Conservation (phyloP, 2,329 filamentous ascomycete genomes). For the Aspergillus clavatus region DNA sequence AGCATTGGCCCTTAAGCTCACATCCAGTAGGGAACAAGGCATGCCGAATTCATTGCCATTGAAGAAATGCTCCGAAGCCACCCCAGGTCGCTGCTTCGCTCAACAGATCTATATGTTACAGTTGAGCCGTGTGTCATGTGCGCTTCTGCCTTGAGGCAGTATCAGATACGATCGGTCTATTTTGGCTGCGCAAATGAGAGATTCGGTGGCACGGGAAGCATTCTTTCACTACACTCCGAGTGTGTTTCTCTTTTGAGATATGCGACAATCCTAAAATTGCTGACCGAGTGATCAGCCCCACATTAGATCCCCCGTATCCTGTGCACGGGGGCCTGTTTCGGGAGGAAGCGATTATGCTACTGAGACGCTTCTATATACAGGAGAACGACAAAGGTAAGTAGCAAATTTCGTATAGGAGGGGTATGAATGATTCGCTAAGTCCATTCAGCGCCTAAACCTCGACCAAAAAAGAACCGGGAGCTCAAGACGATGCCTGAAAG, state of each 20-base stretch:
- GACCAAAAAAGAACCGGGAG: conserved; percentile 60
- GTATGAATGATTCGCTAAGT: conserved; percentile 9
- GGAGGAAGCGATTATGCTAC: conserved; percentile 86
- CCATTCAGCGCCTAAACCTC: conserved; percentile 55
- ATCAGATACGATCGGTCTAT: conserved; percentile 82
- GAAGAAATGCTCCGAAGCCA: conserved; percentile 60
- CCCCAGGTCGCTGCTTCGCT: conserved; percentile 62
- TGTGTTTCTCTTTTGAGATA: conserved; percentile 30
- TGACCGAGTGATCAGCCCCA: conserved; percentile 49
- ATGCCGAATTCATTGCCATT: conserved; percentile 92
- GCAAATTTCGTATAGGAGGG: background rate
- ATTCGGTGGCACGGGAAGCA: conserved; percentile 92
- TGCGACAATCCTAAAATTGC: conserved; percentile 4
- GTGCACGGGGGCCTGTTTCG: conserved; percentile 83
- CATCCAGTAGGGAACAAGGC: conserved; percentile 75
- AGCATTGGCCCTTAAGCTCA: conserved; percentile 4
- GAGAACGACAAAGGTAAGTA: conserved; percentile 82
- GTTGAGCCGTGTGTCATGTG: conserved; percentile 99
- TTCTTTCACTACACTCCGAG: conserved; percentile 79
- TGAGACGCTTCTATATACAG: conserved; percentile 94
- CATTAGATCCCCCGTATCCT: conserved; percentile 72
- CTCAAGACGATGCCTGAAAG: conserved; percentile 55
- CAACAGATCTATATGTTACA: conserved; percentile 86
- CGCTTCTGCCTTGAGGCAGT: conserved; percentile 83
- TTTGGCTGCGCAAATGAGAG: conserved; percentile 95